Base-by-base conservation (phyloP, 1,284 basidiomycete genomes). In the Leccinum subrobustum region DNA sequence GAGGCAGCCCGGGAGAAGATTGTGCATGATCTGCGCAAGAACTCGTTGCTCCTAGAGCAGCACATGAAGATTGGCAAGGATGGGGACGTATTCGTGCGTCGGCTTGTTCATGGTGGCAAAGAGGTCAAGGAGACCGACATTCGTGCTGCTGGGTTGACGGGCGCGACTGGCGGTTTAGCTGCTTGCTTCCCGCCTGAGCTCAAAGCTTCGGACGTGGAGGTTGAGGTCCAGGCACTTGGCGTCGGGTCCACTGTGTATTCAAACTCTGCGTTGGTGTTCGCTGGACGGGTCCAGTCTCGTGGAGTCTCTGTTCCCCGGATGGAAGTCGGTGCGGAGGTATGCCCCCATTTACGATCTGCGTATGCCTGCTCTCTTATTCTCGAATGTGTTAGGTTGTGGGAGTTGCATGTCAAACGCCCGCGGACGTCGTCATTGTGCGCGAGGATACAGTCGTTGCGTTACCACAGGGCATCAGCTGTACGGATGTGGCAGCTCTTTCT, bases 61-160 rank as follows among this genome's bases (percentile, higher is more conserved):
- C 72, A 73, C 33, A 67, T 71, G 65, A 72, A 71, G 68, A 64
- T 72, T 16, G 42, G 27, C 39, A 68, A 63, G 60, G 58, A 57
- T 29, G 70, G 69, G 7, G 59, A 68, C 1, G 53, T 70, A 16
- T 59, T 64, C 5, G 70, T 72, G 51, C 67, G 66, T 39, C 55
- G 70, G 47, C 64, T 70, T 14, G 62, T 70, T 8, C 62, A 72
- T 9, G 69, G 67, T 6, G 60, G 63, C 18, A 53, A 60, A 0
- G 65, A 65, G 1, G 52, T 66, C 4, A 70, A 63, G 14, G 29
- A 57, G 18, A 5, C 25, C 9, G 5, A 53, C 9, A 57, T 65
- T 16, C 56, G 59, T 55, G 69, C 69, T 7, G 20, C 58, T 42
- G 61, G 66, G 1, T 60, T 70, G 54, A 60, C 61, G 0, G 64